A percentile compares a stretch with the other conserved stretches of the same genome.
Conservation (phyloP, 1,284 basidiomycete species). For the Malassezia brasiliensis region DNA sequence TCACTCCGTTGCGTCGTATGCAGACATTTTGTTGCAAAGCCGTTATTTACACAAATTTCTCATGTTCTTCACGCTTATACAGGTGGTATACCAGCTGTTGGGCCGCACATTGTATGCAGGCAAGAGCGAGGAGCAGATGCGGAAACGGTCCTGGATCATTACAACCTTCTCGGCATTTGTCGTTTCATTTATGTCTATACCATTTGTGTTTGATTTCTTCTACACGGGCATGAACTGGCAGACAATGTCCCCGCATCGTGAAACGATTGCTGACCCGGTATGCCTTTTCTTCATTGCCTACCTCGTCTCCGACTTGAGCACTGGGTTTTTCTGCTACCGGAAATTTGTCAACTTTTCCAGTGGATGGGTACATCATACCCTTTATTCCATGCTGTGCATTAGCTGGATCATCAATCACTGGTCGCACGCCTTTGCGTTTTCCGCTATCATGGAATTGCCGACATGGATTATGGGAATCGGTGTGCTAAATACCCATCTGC, state of each 20-base stretch:
- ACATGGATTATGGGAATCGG: conserved; percentile 45
- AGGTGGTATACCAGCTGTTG: conserved; percentile 33
- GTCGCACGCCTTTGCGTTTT: conserved; percentile 31
- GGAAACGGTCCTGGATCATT: conserved; percentile 46
- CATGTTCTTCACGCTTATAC: conserved; percentile 32
- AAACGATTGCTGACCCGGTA: conserved; percentile 30
- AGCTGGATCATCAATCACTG: conserved; percentile 38
- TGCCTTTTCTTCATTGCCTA: conserved; percentile 43
- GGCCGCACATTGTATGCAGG: conserved; percentile 28
- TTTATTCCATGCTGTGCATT: conserved; percentile 34
- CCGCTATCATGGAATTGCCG: conserved; percentile 42
- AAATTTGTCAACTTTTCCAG: conserved; percentile 40
- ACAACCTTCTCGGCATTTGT: conserved; percentile 40
- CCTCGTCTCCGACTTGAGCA: conserved; percentile 34
- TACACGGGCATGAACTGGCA: conserved; percentile 30
- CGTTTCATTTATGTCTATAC: conserved; percentile 33
- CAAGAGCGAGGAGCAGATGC: conserved; percentile 28
- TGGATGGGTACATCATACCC: conserved; percentile 45
- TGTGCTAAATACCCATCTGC: conserved; percentile 31
- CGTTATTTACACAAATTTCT: conserved; percentile 12
- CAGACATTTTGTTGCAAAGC: not conserved
- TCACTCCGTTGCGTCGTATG: no score
- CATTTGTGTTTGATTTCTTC: conserved; percentile 36
- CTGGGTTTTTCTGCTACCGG: conserved; percentile 43
- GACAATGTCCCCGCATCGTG: conserved; percentile 23